Conservation (phyloP, 192 early-diverging fungal species). For the Phlyctochytrium arcticum region DNA sequence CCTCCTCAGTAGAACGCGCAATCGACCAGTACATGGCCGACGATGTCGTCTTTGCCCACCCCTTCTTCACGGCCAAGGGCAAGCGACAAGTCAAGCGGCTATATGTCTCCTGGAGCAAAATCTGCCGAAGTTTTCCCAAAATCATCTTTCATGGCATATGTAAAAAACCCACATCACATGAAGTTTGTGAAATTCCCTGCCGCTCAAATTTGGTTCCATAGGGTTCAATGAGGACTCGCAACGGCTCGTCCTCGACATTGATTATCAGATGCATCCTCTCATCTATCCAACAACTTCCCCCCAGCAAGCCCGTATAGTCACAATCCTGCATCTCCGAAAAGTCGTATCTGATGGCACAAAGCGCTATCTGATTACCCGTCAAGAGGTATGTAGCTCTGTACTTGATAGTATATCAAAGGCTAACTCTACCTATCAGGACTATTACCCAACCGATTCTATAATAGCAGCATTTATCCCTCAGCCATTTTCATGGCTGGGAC, state of each 20-base stretch:
- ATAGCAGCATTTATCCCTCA: neutral
- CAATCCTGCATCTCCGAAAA: neutral
- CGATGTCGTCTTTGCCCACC: conserved; percentile 19
- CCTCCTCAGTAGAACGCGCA: neutral
- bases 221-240: neutral
- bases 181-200: neutral
- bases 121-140: neutral
- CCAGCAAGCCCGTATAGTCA: conserved; percentile 6
- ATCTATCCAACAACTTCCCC: conserved; percentile 2
- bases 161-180: neutral
- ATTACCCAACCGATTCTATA: conserved; percentile 11
- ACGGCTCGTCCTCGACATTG: conserved; percentile 12
- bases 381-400: neutral
- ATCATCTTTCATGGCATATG: neutral
- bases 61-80: conserved; percentile 9
- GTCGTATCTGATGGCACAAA: neutral
- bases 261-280: conserved; percentile 7
- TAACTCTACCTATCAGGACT: neutral
- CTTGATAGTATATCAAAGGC: neutral
- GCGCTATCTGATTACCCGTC: neutral
- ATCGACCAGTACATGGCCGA: conserved; percentile 13
- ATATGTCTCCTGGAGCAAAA: conserved; percentile 8
- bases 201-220: neutral
- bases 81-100: conserved; percentile 8
- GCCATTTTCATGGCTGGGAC: neutral